Conservation (phyloP, 202 grass and related monocot genomes). For the Digitaria exilis region DNA sequence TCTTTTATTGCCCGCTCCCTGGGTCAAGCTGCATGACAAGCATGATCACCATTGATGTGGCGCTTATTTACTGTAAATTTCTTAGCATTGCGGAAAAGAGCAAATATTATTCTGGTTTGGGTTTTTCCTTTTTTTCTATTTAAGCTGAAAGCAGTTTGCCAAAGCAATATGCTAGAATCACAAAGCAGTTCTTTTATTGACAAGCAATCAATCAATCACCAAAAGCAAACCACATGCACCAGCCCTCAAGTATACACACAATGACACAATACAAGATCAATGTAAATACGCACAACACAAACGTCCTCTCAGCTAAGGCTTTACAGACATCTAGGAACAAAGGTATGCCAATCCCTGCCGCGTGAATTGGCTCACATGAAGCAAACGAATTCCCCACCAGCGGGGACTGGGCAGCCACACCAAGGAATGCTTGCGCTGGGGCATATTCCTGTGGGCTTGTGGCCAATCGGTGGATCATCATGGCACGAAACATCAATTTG, state of each 20-base stretch:
- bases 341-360: not conserved
- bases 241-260: conserved; percentile 29
- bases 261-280: conserved; percentile 29
- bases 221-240: not conserved
- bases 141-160: not conserved
- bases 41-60: too few relatives aligned
- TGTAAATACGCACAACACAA: not conserved
- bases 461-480: not conserved
- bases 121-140: not conserved
- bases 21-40: not conserved
- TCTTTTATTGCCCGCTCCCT: too few relatives aligned
- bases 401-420: not conserved
- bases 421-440: not conserved
- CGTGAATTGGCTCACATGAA: conserved; percentile 3
- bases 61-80: not conserved
- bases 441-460: conserved; percentile 18
- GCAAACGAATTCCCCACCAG: conserved; percentile 1
- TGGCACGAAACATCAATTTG: not conserved
- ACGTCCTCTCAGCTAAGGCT: conserved; percentile 5
- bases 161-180: conserved; percentile 1
- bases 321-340: conserved; percentile 32
- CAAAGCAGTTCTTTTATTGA: conserved; percentile 2
- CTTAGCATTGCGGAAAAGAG: not conserved
- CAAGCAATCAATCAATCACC: conserved; percentile 5
- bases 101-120: not conserved